Evolutionary conservation across 208 protist genomes (phyloP).

Genomic region (Trypanosoma mega): DNA sequence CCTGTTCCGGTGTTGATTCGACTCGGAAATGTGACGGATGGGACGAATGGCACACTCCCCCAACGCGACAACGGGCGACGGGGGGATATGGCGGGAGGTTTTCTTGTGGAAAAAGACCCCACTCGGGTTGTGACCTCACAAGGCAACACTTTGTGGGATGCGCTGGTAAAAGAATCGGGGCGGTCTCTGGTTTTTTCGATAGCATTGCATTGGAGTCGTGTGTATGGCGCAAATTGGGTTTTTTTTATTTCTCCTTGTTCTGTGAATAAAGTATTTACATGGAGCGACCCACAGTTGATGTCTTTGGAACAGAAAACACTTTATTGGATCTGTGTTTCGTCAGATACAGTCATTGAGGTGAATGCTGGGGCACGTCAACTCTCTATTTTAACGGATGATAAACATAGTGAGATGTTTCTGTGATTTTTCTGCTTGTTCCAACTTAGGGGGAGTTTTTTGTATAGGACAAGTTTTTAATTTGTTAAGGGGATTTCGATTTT

Average conservation of each 20-base stretch:
- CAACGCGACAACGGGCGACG: too few species aligned
- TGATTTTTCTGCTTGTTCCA: not conserved
- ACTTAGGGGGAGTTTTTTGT: not conserved
- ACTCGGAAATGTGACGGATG: slow-evolving; percentile 15
- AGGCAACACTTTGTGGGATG: slow-evolving; percentile 12
- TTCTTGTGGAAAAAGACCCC: slow-evolving; percentile 23
- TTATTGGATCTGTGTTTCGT: slow-evolving; percentile 24
- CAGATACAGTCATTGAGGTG: slow-evolving; percentile 20
- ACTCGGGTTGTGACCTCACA: not conserved
- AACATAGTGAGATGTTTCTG: not conserved
- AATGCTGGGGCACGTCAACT: slow-evolving; percentile 15
- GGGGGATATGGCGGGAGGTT: slow-evolving; percentile 16
- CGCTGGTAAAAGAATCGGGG: not conserved
- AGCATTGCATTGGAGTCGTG: not conserved
- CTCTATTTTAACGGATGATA: not conserved
- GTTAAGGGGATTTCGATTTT: slow-evolving; percentile 21
- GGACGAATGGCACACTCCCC: too few species aligned
- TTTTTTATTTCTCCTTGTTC: slow-evolving; percentile 25
- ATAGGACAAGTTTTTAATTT: slow-evolving; percentile 7
- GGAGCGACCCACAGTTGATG: not conserved
- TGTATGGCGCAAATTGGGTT: slow-evolving; percentile 10
- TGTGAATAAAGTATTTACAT: slow-evolving; percentile 10
- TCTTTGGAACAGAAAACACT: not conserved
- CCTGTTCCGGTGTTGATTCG: slow-evolving; percentile 10
- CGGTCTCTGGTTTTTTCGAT: slow-evolving; percentile 10